Conservation (phyloP, 192 early-diverging fungal species). For the Podila epigama region DNA sequence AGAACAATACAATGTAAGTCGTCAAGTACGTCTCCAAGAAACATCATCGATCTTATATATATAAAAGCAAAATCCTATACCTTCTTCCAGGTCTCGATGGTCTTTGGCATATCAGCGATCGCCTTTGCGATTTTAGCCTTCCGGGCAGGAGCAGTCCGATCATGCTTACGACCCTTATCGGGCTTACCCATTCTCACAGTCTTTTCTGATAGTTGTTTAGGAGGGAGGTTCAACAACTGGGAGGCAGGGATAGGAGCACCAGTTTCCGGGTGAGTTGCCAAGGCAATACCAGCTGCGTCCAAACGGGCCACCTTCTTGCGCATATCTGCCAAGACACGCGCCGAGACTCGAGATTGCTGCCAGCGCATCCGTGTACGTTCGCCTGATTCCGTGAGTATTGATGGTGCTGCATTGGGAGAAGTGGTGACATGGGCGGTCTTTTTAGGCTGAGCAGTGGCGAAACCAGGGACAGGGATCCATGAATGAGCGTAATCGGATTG, state of each 20-base stretch:
- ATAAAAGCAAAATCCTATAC: slow-evolving; percentile 3
- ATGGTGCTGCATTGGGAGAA: slow-evolving; percentile 16
- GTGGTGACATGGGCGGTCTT: background rate
- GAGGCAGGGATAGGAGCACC: slow-evolving; percentile 32
- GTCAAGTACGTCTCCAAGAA: background rate
- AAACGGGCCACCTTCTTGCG: slow-evolving; percentile 42
- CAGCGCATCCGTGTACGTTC: slow-evolving; percentile 46
- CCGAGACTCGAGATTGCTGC: slow-evolving; percentile 43
- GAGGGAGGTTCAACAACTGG: slow-evolving; percentile 35
- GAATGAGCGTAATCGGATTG: slow-evolving; percentile 29
- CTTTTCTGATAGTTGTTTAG: slow-evolving; percentile 33
- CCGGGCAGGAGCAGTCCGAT: slow-evolving; percentile 44
- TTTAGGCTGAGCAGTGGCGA: slow-evolving; percentile 17
- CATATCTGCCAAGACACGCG: slow-evolving; percentile 36
- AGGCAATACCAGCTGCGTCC: slow-evolving; percentile 30
- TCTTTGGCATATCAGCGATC: slow-evolving; percentile 54
- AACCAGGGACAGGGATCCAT: slow-evolving; percentile 45
- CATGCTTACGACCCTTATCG: slow-evolving; percentile 51
- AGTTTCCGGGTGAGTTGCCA: slow-evolving; percentile 42
- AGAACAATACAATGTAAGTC: background rate
- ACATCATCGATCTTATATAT: background rate
- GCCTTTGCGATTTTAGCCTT: slow-evolving; percentile 53
- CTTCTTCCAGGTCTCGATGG: slow-evolving; percentile 53
- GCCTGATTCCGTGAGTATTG: slow-evolving; percentile 43
- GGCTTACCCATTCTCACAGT: slow-evolving; percentile 48